phyloP scores from a whole-genome alignment of 2,329 filamentous ascomycete genomes.

The Trichophyton mentagrophytes region DNA sequence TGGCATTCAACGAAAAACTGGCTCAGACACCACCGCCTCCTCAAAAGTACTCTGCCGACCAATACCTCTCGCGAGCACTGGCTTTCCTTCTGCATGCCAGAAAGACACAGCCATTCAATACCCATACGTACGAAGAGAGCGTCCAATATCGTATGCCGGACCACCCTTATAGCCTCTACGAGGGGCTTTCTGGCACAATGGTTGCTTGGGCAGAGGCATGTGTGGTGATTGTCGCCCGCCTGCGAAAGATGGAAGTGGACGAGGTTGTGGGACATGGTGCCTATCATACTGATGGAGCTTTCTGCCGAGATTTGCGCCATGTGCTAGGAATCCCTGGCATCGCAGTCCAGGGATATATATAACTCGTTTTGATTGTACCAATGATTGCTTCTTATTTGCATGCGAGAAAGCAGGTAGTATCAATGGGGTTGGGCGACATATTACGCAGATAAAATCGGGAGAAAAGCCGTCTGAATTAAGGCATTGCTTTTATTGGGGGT shows the following conservation, averaged over 20 bases:
- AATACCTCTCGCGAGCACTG: conserved; percentile 28
- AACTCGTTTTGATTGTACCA: neutral
- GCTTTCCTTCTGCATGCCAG: conserved; percentile 27
- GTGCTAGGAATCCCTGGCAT: conserved; percentile 9
- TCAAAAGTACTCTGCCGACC: conserved; percentile 20
- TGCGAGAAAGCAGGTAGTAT: neutral
- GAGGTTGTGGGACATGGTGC: neutral
- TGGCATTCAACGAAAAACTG: conserved; percentile 15
- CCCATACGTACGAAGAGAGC: conserved; percentile 13
- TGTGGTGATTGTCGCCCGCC: conserved; percentile 21
- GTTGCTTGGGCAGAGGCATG: conserved; percentile 33
- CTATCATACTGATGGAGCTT: neutral
- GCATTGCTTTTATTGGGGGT: neutral
- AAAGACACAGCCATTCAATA: conserved; percentile 27
- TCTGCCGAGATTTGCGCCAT: neutral
- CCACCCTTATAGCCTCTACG: conserved; percentile 28
- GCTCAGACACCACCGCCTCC: conserved; percentile 6
- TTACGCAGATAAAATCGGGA: neutral
- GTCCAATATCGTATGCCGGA: conserved; percentile 29
- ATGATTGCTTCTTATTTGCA: neutral
- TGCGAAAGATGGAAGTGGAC: conserved; percentile 23
- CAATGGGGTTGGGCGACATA: neutral
- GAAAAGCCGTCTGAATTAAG: neutral
- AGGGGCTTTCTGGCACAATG: conserved; percentile 29
- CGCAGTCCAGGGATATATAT: conserved; percentile 7